Evolutionary conservation across 139 green algal species (phyloP).

Genomic region (Spirogloea muscicola): DNA sequence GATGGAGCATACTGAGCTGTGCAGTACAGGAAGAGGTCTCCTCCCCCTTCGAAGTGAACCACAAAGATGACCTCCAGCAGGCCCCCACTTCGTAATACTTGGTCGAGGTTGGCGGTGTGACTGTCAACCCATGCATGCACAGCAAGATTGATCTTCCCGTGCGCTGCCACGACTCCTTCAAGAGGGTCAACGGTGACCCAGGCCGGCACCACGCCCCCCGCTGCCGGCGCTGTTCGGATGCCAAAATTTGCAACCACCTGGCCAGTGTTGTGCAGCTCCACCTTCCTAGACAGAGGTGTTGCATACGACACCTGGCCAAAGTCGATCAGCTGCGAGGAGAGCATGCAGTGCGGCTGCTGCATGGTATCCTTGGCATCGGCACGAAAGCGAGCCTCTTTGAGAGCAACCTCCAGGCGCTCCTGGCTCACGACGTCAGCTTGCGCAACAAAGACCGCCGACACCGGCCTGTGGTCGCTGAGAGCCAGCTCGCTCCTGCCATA

Average conservation of each 20-base stretch:
- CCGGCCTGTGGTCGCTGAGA: conserved; percentile 20
- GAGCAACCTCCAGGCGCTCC: conserved; percentile 9
- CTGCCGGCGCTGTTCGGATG: neutral
- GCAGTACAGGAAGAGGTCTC: conserved; percentile 35
- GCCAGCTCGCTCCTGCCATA: conserved; percentile 19
- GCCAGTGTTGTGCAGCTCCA: conserved; percentile 19
- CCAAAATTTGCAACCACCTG: conserved; percentile 5
- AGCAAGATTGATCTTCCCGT: neutral
- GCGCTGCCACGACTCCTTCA: conserved; percentile 1
- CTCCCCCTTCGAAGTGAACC: conserved; percentile 19
- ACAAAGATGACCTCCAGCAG: conserved; percentile 23
- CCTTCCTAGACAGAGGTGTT: neutral
- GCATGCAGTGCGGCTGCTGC: neutral
- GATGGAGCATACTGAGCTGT: conserved; percentile 27
- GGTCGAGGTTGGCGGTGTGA: neutral
- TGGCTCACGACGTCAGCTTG: conserved; percentile 10
- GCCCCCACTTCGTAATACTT: conserved; percentile 4
- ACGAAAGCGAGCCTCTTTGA: conserved; percentile 16
- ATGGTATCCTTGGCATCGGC: neutral
- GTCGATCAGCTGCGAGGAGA: conserved; percentile 12
- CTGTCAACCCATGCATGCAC: conserved; percentile 24
- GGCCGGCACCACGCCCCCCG: neutral
- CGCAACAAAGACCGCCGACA: conserved; percentile 23
- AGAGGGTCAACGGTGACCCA: conserved; percentile 12
- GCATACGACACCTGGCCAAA: conserved; percentile 33